Evolutionary conservation across 2,329 filamentous ascomycete genomes (phyloP), one percentile per base, ranked within the genome.

Genomic region (Macrophomina pseudophaseolina): DNA sequence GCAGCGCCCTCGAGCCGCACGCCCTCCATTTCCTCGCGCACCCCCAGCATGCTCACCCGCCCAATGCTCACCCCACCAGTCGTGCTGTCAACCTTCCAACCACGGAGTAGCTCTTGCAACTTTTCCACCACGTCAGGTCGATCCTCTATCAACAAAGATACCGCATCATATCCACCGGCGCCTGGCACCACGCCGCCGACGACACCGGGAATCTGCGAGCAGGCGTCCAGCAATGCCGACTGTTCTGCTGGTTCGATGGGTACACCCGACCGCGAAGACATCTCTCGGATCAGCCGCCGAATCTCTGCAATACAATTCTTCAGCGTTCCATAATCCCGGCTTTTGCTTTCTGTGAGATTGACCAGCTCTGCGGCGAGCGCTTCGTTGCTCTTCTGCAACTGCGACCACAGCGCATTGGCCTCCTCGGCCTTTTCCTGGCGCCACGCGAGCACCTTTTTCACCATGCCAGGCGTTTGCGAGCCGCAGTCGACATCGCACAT

Each of bases 401-500:
- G 82, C 54, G 86, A 85, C 93, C 94, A 98, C 18, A 97, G 82
- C 68, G 78, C 73, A 69, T 87, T 86, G 1, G 93, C 89, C n/a
- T 84, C 86, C 2, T 84, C 84, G 0, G 84, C 80, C 23, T 92
- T 87, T 56, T 85, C 79, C 59, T 87, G 86, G 62, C 91, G 85
- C 95, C 95, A 99, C 38, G 86, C 86, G 3, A 98, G 84, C 14
- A 99, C 92, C 75, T 92, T 87, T 81, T 94, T 97, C 44, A 97
- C 95, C 95, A 99, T 98, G 14, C 93, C 87, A 0, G 97, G 94
- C 7, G 94, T 98, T 81, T 97, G 88, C 58, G 90, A 94, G 38
- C 95, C 95, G 75, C 94, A 97, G 76, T 96, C 92, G 6, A 99
- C 95, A 75, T 99, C 95, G 75, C 93, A 97, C 90, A 99, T 95